phyloP scores from a whole-genome alignment of 805 yeast species.

The Hanseniaspora lindneri region DNA sequence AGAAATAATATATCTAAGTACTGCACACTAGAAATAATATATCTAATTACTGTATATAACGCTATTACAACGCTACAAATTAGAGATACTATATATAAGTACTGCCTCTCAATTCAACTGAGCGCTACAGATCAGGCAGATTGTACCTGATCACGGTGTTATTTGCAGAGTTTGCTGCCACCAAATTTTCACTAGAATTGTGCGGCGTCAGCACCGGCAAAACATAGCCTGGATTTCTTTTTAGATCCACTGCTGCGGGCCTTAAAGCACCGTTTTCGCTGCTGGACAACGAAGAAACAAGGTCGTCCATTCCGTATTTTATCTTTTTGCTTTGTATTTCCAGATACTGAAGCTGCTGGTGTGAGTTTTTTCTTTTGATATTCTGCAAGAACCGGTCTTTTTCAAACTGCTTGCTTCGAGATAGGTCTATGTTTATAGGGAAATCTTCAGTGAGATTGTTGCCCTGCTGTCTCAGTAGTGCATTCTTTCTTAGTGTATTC shows the following conservation, averaged over 20 bases:
- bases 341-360: not conserved
- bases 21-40: too few relatives aligned
- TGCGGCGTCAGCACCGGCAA: constrained; percentile 11
- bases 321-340: not conserved
- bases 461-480: not conserved
- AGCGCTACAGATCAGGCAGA: constrained; percentile 5
- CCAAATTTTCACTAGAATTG: constrained; percentile 9
- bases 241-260: not conserved
- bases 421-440: constrained; percentile 2
- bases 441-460: not conserved
- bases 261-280: not conserved
- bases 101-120: too few relatives aligned
- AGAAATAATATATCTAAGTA: too few relatives aligned
- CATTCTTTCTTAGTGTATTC: constrained; percentile 5
- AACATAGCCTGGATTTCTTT: not conserved
- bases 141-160: constrained; percentile 1
- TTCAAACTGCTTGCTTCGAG: constrained; percentile 9
- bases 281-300: constrained; percentile 12
- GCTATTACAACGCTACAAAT: too few relatives aligned
- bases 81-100: too few relatives aligned
- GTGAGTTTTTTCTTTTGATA: constrained; percentile 7
- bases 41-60: too few relatives aligned
- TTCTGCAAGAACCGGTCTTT: constrained; percentile 12
- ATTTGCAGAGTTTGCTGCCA: too few relatives aligned
- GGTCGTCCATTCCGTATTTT: constrained; percentile 14